Evolutionary conservation across 352 stramenopile species (phyloP), one percentile per base, ranked within the genome.

Genomic region (Pilasporangium apinafurcum): DNA sequence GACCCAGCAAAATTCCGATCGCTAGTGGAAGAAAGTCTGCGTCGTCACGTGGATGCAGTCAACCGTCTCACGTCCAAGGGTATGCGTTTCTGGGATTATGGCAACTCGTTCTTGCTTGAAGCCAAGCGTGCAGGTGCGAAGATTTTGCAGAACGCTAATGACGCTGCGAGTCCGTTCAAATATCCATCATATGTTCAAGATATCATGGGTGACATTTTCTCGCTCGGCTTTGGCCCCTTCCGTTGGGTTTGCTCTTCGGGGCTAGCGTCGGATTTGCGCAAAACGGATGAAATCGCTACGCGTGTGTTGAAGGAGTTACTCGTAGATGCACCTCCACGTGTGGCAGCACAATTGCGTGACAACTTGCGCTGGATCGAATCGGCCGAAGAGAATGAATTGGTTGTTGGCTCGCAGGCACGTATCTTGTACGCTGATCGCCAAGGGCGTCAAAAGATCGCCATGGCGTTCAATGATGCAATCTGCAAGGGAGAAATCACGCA

Each of bases 171-270:
- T 8, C 70, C 78, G 27, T 95, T 95, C 59, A 75, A 78, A 50
- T 95, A 95, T 63, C 79, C 80, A 24, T 90, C 71, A 22, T 95
- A 95, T 57, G 81, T 95, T 24, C 81, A 95, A 56, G 84, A 93
- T 53, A 95, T 95, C 44, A 94, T 95, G 83, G 84, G 84, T 32
- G 83, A 94, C 62, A 93, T 95, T 48, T 95, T 94, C 63, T 94
- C 77, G 31, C 77, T 95, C 13, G 84, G 84, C 20, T 95, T 95
- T 53, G 84, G 84, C 14, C 83, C 84, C 7, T 95, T 95, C 73
- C 80, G 83, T 14, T 95, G 84, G 84, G 80, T 95, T 17, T 95
- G 83, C 48, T 87, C 81, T 35, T 91, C 73, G 0, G 68, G 73
- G 34, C 60, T 52, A 8, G 53, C 71, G 18, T 56, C 70, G 12